Conservation (phyloP, 2,329 filamentous ascomycete genomes). For the Fusarium sp. region DNA sequence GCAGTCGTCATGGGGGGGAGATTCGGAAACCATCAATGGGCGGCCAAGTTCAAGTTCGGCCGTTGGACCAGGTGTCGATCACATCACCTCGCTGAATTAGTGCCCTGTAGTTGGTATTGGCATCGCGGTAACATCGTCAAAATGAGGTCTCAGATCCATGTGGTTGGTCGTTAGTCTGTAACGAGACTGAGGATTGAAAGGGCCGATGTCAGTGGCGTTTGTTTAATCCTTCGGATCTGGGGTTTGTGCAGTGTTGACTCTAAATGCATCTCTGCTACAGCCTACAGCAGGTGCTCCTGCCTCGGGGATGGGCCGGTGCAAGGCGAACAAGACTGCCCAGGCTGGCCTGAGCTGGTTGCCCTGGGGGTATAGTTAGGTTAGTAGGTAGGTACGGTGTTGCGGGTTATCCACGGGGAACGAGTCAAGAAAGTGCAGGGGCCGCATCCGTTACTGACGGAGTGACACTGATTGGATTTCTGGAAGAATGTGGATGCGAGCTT, state of each 20-base stretch:
- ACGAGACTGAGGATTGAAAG: conserved; percentile 34
- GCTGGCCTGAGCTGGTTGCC: neutral
- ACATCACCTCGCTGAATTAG: conserved; percentile 3
- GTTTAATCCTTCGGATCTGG: conserved; percentile 23
- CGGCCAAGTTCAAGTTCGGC: conserved; percentile 6
- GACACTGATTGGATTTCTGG: conserved; percentile 31
- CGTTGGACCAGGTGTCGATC: conserved; percentile 26
- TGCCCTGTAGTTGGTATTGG: conserved; percentile 1
- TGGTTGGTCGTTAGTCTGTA: conserved; percentile 21
- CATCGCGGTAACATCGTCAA: conserved; percentile 1
- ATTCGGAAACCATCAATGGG: conserved; percentile 14
- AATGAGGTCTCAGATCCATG: conserved; percentile 19
- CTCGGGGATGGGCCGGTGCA: conserved; percentile 9
- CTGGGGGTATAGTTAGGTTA: neutral
- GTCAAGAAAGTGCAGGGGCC: conserved; percentile 18
- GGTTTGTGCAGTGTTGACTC: conserved; percentile 19
- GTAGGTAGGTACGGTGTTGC: neutral
- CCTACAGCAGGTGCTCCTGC: neutral
- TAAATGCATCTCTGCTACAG: neutral
- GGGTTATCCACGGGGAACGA: conserved; percentile 15
- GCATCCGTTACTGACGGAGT: neutral
- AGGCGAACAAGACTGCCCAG: conserved; percentile 8
- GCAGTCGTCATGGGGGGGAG: conserved; percentile 46
- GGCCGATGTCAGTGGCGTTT: conserved; percentile 46
- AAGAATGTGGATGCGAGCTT: conserved; percentile 20